Evolutionary conservation across 768 basidiomycete genomes (phyloP).

Genomic region (Pisolithus microcarpus): DNA sequence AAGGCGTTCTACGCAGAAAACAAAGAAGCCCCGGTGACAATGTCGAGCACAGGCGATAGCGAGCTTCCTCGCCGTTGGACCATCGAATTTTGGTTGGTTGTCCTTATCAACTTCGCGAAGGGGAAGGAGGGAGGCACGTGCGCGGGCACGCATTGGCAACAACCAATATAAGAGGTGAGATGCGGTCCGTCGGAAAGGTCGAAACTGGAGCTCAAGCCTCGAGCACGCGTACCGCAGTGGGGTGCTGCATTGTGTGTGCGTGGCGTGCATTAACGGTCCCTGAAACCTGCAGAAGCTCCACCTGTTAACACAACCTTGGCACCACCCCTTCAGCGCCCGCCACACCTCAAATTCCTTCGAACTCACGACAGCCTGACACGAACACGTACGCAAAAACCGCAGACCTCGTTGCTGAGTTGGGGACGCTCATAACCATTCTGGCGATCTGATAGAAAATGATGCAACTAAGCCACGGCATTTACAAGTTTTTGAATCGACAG

Average conservation of each 20-base stretch:
- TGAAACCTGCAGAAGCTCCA: not conserved
- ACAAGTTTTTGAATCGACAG: conserved; percentile 1
- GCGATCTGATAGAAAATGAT: not conserved
- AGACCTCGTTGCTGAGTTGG: too few species aligned
- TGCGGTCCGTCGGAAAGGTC: not conserved
- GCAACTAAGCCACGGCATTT: not conserved
- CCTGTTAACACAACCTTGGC: not conserved
- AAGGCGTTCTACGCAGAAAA: not conserved
- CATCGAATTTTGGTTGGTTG: not conserved
- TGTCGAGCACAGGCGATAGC: not conserved
- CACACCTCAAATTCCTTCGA: too few species aligned
- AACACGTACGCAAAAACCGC: too few species aligned
- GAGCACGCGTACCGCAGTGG: not conserved
- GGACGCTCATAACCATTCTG: not conserved
- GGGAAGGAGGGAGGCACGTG: not conserved
- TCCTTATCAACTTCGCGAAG: not conserved
- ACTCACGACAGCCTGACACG: too few species aligned
- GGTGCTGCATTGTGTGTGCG: not conserved
- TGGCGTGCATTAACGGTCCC: not conserved
- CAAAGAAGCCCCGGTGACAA: not conserved
- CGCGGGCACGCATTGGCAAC: not conserved
- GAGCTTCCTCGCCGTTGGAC: too few species aligned
- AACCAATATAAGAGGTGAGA: not conserved
- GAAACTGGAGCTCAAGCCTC: not conserved
- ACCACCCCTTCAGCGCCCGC: not conserved